Conservation (phyloP, 1,284 basidiomycete genomes). For the Ceratobasidium sp. region DNA sequence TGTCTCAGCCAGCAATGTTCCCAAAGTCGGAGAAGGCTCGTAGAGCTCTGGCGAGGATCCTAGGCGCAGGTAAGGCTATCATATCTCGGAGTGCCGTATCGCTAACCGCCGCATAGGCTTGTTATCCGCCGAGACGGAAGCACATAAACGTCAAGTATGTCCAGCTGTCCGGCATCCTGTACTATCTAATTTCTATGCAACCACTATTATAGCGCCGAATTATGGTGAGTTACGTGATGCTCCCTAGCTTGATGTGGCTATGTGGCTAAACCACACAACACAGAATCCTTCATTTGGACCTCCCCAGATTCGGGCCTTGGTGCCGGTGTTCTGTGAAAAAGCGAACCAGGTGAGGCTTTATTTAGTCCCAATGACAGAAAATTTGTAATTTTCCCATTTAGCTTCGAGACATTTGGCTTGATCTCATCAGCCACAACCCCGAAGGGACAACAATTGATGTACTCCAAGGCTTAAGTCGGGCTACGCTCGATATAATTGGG, state of each 20-base stretch:
- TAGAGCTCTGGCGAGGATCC: neutral
- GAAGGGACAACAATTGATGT: slow-evolving; percentile 56
- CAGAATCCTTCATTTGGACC: slow-evolving; percentile 48
- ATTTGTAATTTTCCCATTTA: neutral
- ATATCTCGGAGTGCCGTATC: too few species aligned
- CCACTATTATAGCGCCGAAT: slow-evolving; percentile 39
- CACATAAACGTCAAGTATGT: slow-evolving; percentile 38
- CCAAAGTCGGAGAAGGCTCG: slow-evolving; percentile 1
- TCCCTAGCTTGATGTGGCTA: neutral
- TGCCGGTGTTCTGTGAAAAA: slow-evolving; percentile 47
- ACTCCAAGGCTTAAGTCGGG: slow-evolving; percentile 57
- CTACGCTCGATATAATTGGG: slow-evolving; percentile 62
- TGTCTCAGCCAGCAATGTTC: slow-evolving; percentile 12
- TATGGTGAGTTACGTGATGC: slow-evolving; percentile 25
- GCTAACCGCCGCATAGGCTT: neutral
- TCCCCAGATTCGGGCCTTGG: slow-evolving; percentile 44
- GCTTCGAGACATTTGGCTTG: slow-evolving; percentile 49
- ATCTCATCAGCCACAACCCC: slow-evolving; percentile 11
- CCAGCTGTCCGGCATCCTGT: neutral
- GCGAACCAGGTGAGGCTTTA: slow-evolving; percentile 35
- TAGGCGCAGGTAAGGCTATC: slow-evolving; percentile 40
- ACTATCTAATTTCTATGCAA: slow-evolving; percentile 9
- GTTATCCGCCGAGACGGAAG: slow-evolving; percentile 19
- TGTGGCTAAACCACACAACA: neutral
- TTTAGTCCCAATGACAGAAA: neutral